These are phyloP conservation scores for Tolypocladium inflatum DNA, from an alignment of 2,329 filamentous ascomycete genomes.

Conservation along the genomic window DNA sequence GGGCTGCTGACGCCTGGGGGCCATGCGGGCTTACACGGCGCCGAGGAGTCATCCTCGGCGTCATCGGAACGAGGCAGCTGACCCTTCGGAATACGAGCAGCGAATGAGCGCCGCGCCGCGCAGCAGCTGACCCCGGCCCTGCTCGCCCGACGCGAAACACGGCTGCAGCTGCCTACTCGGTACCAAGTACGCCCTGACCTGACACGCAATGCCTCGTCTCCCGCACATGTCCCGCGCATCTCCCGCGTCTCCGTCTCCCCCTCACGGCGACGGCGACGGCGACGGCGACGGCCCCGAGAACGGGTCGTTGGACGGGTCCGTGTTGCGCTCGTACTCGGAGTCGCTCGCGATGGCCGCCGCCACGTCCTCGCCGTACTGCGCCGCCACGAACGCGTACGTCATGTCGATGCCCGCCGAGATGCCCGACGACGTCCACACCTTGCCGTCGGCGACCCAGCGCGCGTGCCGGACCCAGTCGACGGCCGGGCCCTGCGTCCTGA, in stretches of 20 bases:
- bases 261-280: no score
- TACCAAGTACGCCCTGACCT: no score
- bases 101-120: neutral
- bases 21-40: neutral
- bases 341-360: constrained; percentile 36
- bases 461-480: constrained; percentile 47
- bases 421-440: constrained; percentile 53
- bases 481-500: constrained; percentile 28
- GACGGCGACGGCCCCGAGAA: constrained; percentile 29
- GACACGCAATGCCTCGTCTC: no score
- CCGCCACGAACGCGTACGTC: constrained; percentile 21
- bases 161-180: neutral
- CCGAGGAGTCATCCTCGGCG: neutral
- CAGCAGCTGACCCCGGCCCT: neutral
- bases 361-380: constrained; percentile 38
- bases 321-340: constrained; percentile 50
- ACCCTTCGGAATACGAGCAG: neutral
- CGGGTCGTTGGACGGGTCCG: constrained; percentile 39
- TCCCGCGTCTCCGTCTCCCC: no score
- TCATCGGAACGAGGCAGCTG: neutral
- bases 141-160: neutral
- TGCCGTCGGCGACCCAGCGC: constrained; percentile 51
- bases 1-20: neutral
- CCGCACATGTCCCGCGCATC: no score
- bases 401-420: constrained; percentile 36